Percentiles rank a stretch among this genome's conserved stretches.
These are phyloP conservation scores for Prillingera fragicola DNA, from an alignment of 1,284 basidiomycete genomes.

Conservation along the genomic window DNA sequence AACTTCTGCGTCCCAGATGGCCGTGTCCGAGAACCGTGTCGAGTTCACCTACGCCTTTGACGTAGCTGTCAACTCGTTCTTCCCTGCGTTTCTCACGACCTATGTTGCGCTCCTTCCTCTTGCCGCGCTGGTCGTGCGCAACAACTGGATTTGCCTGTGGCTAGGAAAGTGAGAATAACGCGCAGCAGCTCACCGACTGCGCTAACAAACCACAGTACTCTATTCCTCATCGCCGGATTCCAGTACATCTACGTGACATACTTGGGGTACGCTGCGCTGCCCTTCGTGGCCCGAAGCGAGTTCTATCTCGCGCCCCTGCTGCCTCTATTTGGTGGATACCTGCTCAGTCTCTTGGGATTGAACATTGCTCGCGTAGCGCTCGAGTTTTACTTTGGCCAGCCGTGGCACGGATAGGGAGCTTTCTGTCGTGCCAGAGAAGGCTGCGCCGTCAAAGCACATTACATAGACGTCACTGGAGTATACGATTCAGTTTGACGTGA, in stretches of 20 bases:
- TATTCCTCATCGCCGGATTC: conserved; percentile 76
- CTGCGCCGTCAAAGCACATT: neutral
- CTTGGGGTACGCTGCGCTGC: conserved; percentile 78
- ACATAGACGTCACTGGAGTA: neutral
- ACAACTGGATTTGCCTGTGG: conserved; percentile 85
- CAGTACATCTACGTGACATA: conserved; percentile 89
- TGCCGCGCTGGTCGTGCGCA: conserved; percentile 69
- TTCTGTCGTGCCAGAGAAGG: too few relatives aligned
- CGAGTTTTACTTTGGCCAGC: conserved; percentile 64
- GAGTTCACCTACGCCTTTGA: conserved; percentile 94
- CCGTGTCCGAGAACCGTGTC: conserved; percentile 64
- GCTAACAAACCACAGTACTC: conserved; percentile 49
- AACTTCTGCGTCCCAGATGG: conserved; percentile 58
- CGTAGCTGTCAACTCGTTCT: conserved; percentile 91
- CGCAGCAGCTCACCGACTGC: neutral
- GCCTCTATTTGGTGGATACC: conserved; percentile 74
- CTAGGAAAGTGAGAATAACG: conserved; percentile 65
- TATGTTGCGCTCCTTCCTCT: conserved; percentile 80
- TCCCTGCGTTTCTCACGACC: conserved; percentile 80
- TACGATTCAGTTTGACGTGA: too few relatives aligned
- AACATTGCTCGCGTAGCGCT: conserved; percentile 76
- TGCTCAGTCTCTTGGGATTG: conserved; percentile 81
- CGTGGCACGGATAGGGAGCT: conserved; percentile 26
- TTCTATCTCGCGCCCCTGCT: conserved; percentile 77
- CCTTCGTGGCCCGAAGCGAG: conserved; percentile 81